Evolutionary conservation across 2,329 filamentous ascomycete genomes (phyloP).

Genomic region (Cordyceps tenuipes): DNA sequence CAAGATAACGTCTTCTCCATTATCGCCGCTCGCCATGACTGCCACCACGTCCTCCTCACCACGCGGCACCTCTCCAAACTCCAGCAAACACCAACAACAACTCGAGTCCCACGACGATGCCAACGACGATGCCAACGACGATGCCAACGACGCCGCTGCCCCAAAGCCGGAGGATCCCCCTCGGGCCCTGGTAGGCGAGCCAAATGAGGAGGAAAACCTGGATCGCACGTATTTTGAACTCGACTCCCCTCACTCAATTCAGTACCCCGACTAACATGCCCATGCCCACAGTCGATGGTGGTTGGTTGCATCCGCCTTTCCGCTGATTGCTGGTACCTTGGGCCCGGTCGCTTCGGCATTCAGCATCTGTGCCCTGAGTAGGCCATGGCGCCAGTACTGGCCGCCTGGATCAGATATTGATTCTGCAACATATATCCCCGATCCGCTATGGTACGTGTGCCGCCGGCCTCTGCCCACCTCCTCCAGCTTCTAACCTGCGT

Average conservation of each 20-base stretch:
- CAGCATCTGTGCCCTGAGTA: slow-evolving; percentile 78
- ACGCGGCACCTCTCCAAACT: neutral
- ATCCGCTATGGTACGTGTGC: slow-evolving; percentile 58
- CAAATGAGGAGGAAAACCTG: slow-evolving; percentile 6
- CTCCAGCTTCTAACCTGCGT: neutral
- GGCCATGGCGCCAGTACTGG: slow-evolving; percentile 61
- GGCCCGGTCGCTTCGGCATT: slow-evolving; percentile 83
- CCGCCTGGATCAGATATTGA: slow-evolving; percentile 38
- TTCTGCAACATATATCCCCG: slow-evolving; percentile 45
- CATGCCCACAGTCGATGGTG: slow-evolving; percentile 45
- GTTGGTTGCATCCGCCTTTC: slow-evolving; percentile 58
- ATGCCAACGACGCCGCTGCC: neutral
- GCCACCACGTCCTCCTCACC: neutral
- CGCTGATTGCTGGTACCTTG: slow-evolving; percentile 73
- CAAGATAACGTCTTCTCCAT: neutral
- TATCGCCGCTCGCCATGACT: neutral
- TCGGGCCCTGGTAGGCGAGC: neutral
- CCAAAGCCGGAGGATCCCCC: neutral
- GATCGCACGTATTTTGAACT: neutral
- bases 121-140: neutral
- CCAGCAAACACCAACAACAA: neutral
- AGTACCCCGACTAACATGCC: neutral
- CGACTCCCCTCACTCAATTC: neutral
- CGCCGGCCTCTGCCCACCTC: neutral
- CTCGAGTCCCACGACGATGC: neutral